Evolutionary conservation across 345 rosid species (phyloP), one percentile per base, ranked within the genome.

Genomic region (Eucalyptus sp.): DNA sequence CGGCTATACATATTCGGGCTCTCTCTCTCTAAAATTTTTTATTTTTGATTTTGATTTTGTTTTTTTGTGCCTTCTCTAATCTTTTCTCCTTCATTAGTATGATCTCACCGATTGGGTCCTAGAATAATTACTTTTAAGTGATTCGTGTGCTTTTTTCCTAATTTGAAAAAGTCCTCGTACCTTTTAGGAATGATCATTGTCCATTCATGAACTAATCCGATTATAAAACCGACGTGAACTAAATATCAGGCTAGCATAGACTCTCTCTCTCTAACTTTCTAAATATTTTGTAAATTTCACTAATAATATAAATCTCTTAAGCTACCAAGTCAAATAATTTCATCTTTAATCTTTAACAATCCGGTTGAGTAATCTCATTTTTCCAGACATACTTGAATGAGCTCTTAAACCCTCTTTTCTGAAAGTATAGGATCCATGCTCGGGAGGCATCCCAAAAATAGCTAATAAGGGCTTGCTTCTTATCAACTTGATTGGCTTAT

Each of bases 161-260:
- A 71, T 71, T 33, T 17, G 27, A 20, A 37, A 37, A 71, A 10
- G 4, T 10, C 27, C 8, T 4, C 1, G 1, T 18, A 18, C 83
- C 7, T 71, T 71, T 71, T 37, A 71, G 14, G 22, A 37, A 37
- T 41, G 46, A 71, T 71, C 14, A 5, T 37, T 37, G 27, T 71
- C 8, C 27, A 18, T 18, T 71, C 13, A 1, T 37, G 44, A 17
- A 68, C 25, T 17, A 5, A 68, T 33, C 1, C 44, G 2, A 33
- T 17, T 68, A 68, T 68, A 68, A 33, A 68, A 33, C 7, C 1
- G 2, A 33, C 4, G 5, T 17, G 44, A 68, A 68, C 9, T 68
- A 8, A 10, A 68, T 4, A 6, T 17, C 24, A 1, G 13, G 11
- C 43, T 17, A 6, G 4, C 12, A 17, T 68, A 10, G 3, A 2